phyloP scores from a whole-genome alignment of 2,329 filamentous ascomycete species.

The Zarea fungicola region DNA sequence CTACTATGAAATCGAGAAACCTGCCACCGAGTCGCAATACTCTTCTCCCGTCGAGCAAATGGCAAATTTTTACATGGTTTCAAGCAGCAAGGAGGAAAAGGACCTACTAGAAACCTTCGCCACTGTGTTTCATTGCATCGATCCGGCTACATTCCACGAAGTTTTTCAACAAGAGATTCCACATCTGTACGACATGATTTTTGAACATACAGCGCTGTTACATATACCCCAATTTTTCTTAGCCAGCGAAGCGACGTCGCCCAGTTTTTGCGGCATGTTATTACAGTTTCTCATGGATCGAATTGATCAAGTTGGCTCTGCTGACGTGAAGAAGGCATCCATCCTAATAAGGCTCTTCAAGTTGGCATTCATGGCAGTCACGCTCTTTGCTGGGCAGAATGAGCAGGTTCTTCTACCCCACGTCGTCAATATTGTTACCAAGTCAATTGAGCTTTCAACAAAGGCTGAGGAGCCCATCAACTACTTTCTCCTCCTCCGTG shows the following conservation, averaged over 20 bases:
- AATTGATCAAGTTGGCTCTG: conserved; percentile 89
- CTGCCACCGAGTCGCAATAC: conserved; percentile 64
- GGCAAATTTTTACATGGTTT: conserved; percentile 91
- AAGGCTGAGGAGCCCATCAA: conserved; percentile 98
- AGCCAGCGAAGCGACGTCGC: conserved; percentile 96
- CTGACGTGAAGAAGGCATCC: conserved; percentile 86
- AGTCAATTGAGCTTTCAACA: conserved; percentile 93
- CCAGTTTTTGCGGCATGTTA: conserved; percentile 97
- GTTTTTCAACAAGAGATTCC: conserved; percentile 98
- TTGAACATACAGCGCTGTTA: conserved; percentile 87
- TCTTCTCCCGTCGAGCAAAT: conserved; percentile 85
- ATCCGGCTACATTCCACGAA: conserved; percentile 96
- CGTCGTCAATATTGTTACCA: conserved; percentile 94
- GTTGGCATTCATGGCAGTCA: conserved; percentile 98
- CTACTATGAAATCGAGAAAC: conserved; percentile 90
- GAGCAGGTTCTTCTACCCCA: conserved; percentile 93
- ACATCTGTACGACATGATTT: conserved; percentile 94
- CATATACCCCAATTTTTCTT: conserved; percentile 98
- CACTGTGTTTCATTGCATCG: conserved; percentile 96
- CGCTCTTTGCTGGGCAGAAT: conserved; percentile 88
- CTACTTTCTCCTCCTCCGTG: conserved; percentile 90
- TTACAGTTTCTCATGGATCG: conserved; percentile 95
- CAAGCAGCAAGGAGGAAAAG: conserved; percentile 93
- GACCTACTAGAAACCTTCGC: conserved; percentile 96
- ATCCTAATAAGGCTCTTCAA: conserved; percentile 95